Percentiles rank a stretch among this genome's conserved stretches.
Evolutionary conservation across 1,284 basidiomycete species (phyloP).

Genomic region (Naganishia sp.): DNA sequence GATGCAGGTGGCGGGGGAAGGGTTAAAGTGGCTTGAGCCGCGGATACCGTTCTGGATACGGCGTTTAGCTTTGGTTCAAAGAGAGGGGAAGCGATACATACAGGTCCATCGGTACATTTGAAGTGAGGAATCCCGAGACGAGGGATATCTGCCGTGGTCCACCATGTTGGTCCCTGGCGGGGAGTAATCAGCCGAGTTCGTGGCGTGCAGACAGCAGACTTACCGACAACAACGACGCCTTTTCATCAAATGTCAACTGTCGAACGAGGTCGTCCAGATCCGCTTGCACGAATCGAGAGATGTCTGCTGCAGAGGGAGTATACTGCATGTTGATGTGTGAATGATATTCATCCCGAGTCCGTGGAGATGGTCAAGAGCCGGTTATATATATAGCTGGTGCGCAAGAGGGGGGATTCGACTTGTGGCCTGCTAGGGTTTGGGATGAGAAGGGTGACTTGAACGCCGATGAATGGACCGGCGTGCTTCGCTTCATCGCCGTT

Average conservation of each 20-base stretch:
- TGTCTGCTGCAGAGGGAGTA: conserved; percentile 10
- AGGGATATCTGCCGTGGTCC: conserved; percentile 65
- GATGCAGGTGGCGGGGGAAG: conserved; percentile 36
- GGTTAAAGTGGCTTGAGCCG: conserved; percentile 61
- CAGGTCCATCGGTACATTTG: conserved; percentile 39
- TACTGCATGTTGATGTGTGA: no score
- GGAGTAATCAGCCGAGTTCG: conserved; percentile 42
- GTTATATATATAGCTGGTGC: no score
- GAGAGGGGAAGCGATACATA: neutral
- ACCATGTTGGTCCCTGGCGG: conserved; percentile 56
- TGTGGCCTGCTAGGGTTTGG: no score
- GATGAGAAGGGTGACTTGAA: no score
- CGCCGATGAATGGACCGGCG: no score
- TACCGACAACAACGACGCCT: conserved; percentile 15
- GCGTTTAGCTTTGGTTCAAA: neutral
- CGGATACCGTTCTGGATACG: conserved; percentile 60
- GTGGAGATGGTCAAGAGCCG: no score
- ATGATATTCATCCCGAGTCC: no score
- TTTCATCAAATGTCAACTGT: conserved; percentile 19
- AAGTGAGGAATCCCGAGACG: conserved; percentile 63
- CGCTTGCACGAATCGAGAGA: conserved; percentile 7
- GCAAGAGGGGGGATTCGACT: no score
- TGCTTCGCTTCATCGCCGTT: no score
- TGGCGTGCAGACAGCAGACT: neutral
- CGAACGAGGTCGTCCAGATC: conserved; percentile 7